Evolutionary conservation across 176 grass and related monocot genomes (phyloP), one percentile per base, ranked within the genome.

Genomic region (Carex littledalei): DNA sequence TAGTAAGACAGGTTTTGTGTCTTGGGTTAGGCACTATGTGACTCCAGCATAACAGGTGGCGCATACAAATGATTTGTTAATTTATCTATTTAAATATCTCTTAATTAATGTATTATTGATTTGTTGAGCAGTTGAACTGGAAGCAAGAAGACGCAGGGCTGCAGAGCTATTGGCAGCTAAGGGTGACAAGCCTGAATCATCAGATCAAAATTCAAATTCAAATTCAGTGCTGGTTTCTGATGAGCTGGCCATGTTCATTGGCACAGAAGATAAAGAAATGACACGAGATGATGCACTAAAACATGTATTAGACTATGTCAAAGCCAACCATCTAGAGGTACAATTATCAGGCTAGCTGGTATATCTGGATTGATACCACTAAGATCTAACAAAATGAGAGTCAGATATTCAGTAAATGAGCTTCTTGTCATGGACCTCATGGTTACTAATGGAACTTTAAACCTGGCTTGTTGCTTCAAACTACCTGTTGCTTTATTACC

Each of bases 261-360:
- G 91, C 32, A 86, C 52, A 70, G 87, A 93, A 77, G 86, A 87
- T 78, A 87, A 81, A 79, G 89, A 89, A 82, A 89, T 94, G 41
- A 41, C 67, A 35, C 89, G 87, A 84, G 86, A 89, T 29, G 91
- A 91, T 86, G 92, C 91, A 70, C 70, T 90, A 20, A 97, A 86
- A 64, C 90, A 84, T 84, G 82, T 97, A 49, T 94, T 90, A 84
- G 92, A 94, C 86, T 97, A 97, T 78, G 86, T 91, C 89, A 97
- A 97, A 78, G 81, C 94, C 70, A 97, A 97, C 83, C 81, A 94
- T 54, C 92, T 97, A 10, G 92, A 97, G 89, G 94, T 97, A 92
- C 74, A 32, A 78, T 55, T 32, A 78, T 78, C 2, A 54, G 74
- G 22, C 49, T 32, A 78, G 14, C 13, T 22, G 9, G 43, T 53